phyloP scores from a whole-genome alignment of 1,284 basidiomycete species.

The Lignosus rhinocerotis region DNA sequence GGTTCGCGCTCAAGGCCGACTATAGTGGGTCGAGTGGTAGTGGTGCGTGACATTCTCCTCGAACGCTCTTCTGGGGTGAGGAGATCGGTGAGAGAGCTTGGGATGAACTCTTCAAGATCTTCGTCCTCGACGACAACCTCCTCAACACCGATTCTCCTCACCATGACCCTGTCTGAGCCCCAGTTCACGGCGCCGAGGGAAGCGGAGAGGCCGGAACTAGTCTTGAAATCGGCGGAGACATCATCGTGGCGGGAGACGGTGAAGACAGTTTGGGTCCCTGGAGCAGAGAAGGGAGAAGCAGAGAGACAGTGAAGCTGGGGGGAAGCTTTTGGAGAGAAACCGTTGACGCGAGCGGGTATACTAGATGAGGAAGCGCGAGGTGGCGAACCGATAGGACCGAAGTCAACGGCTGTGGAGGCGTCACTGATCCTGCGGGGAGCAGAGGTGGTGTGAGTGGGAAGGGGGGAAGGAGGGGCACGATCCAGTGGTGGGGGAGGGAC shows the following conservation, averaged over 20 bases:
- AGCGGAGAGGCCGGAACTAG: conserved; percentile 42
- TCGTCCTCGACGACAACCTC: conserved; percentile 66
- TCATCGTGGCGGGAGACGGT: conserved; percentile 41
- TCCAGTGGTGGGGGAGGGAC: conserved; percentile 5
- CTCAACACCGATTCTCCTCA: conserved; percentile 22
- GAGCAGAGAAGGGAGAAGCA: conserved; percentile 70
- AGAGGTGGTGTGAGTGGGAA: conserved; percentile 55
- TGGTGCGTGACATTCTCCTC: conserved; percentile 74
- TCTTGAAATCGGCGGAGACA: conserved; percentile 35
- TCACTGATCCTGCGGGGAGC: conserved; percentile 39
- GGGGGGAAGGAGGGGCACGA: conserved; percentile 35
- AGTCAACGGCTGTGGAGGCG: conserved; percentile 45
- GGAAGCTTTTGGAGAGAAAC: conserved; percentile 53
- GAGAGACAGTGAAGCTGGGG: conserved; percentile 45
- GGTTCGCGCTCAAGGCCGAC: conserved; percentile 23
- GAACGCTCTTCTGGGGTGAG: conserved; percentile 83
- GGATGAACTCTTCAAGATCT: conserved; percentile 85
- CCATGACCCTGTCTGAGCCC: conserved; percentile 28
- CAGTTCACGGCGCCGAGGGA: conserved; percentile 47
- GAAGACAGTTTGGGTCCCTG: conserved; percentile 60
- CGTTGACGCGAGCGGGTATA: conserved; percentile 38
- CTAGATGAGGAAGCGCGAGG: conserved; percentile 47
- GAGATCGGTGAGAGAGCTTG: conserved; percentile 83
- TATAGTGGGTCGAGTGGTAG: conserved; percentile 39
- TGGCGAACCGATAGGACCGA: conserved; percentile 78